A percentile compares a stretch with the other conserved stretches of the same genome.
phyloP scores from a whole-genome alignment of 2,329 filamentous ascomycete species.

The Arthrobotrys sphaeroides region DNA sequence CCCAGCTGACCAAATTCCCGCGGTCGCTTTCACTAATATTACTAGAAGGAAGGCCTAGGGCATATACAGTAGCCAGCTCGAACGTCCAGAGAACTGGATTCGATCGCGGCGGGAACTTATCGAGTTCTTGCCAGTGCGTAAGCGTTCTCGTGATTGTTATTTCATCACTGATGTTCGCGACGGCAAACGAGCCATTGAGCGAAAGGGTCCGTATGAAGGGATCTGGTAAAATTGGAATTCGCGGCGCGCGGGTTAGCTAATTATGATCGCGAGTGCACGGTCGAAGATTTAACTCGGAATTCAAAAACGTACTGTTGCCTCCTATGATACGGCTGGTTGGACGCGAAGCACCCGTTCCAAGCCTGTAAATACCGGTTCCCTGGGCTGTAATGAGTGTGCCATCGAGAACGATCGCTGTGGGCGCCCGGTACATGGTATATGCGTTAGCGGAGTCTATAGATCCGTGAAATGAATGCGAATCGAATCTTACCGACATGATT shows the following conservation, averaged over 20 bases:
- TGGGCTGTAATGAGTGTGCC: neutral
- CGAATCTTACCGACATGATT: slow-evolving; percentile 1
- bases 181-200: neutral
- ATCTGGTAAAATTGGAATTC: neutral
- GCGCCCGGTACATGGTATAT: no score
- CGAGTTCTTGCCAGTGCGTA: no score
- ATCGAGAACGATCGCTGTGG: neutral
- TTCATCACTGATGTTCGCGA: neutral
- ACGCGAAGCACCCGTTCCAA: neutral
- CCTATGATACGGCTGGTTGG: neutral
- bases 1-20: neutral
- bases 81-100: slow-evolving; percentile 1
- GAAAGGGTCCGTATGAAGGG: neutral
- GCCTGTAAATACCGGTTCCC: neutral
- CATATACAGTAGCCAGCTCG: no score
- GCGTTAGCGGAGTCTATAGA: no score
- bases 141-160: neutral
- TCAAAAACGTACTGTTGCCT: neutral
- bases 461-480: no score
- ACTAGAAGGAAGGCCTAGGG: no score
- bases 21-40: neutral
- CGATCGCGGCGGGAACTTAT: neutral
- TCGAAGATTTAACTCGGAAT: no score
- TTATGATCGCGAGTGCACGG: neutral
- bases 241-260: neutral